Conservation (phyloP, 352 stramenopile genomes). For the Pilasporangium apinafurcum region DNA sequence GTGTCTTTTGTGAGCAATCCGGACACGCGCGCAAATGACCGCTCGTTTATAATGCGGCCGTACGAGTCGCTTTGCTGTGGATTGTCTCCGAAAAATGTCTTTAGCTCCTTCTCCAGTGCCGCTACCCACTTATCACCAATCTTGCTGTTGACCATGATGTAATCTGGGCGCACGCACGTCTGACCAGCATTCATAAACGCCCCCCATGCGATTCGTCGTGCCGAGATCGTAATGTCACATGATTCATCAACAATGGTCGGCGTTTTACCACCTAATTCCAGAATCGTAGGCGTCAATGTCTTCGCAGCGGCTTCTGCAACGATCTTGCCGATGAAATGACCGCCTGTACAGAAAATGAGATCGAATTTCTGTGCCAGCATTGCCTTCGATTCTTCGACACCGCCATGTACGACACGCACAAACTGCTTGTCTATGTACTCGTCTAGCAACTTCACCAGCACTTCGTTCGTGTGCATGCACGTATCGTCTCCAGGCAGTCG, state of each 20-base stretch:
- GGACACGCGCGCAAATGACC: conserved; percentile 4
- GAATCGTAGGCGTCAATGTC: conserved; percentile 89
- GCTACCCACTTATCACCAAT: conserved; percentile 50
- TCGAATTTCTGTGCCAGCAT: conserved; percentile 74
- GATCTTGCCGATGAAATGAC: conserved; percentile 77
- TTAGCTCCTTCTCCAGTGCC: conserved; percentile 25
- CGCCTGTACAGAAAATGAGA: conserved; percentile 67
- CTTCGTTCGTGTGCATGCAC: conserved; percentile 35
- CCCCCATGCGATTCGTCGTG: conserved; percentile 76
- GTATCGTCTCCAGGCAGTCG: conserved; percentile 87
- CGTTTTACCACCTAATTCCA: conserved; percentile 94
- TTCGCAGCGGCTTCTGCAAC: conserved; percentile 87
- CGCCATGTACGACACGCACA: conserved; percentile 78
- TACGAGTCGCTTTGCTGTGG: conserved; percentile 36
- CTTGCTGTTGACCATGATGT: conserved; percentile 81
- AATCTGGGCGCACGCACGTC: conserved; percentile 92
- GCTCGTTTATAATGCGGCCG: conserved; percentile 23
- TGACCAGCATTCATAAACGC: conserved; percentile 91
- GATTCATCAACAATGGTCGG: conserved; percentile 80
- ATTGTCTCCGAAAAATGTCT: conserved; percentile 54
- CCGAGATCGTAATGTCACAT: conserved; percentile 45
- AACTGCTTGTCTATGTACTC: conserved; percentile 58
- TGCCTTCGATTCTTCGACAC: conserved; percentile 50
- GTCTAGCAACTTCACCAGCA: conserved; percentile 36
- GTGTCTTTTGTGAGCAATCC: conserved; percentile 53